Base-by-base conservation (phyloP, 768 basidiomycete genomes). In the Boletus huronensis region DNA sequence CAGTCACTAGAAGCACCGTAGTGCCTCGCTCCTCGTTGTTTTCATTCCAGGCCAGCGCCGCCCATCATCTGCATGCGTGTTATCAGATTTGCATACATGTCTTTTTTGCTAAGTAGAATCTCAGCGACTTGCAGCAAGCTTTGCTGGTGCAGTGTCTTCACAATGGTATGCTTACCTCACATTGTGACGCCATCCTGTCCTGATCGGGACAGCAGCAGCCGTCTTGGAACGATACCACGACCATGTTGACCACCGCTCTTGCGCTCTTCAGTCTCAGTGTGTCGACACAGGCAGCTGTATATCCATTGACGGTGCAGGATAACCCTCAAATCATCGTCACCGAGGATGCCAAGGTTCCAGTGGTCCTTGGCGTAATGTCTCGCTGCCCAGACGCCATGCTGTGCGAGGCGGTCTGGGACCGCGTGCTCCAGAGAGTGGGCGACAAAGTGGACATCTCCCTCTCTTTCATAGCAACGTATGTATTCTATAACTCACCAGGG, bases 371-470 rank as follows among this genome's bases (percentile, higher is more conserved):
- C 38, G 85, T 86, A 54, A 85, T 85, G 86, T 83, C 81, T 51
- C 75, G 78, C 25, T 87, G 93, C 66, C 90, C 92, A 0, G 93
- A 96, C 65, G 92, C 93, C 39, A 67, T 90, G 35, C 61, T 89
- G 13, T 94, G 92, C 66, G 93, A 96, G 70, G 72, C 78, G 6
- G 75, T 88, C 0, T 90, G 93, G 70, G 82, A 91, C 64, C 72
- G 79, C 21, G 90, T 93, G 29, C 70, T 93, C 23, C 72, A 78
- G 45, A 75, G 78, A 48, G 86, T 88, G 2, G 69, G 71, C 3
- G 73, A 80, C 58, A 89, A 88, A 70, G 74, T 94, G 42, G 77
- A 88, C 57, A 64, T 95, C 7, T 79, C 79, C 2, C 68, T 94
- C 48, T 75, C 84, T 29, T 95, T 89, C 66, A 78, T 95, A 45